Conservation (phyloP, 257 asterid genomes). For the Haberlea rhodopensis region DNA sequence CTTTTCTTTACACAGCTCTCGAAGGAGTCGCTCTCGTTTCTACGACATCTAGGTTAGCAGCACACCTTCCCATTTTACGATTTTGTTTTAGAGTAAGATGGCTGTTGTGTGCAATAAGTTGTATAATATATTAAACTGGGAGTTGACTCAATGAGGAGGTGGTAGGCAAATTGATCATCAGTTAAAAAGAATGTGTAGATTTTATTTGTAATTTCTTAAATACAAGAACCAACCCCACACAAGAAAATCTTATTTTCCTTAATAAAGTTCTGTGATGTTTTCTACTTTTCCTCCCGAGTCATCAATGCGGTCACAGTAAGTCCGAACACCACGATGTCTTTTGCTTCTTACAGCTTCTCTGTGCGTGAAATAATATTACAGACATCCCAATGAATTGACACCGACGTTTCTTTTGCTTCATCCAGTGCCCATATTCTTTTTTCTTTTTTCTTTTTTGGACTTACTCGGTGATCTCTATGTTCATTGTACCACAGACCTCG, state of each 20-base stretch:
- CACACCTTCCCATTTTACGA: constrained; percentile 9
- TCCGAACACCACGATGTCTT: neutral
- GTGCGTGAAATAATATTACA: too few relatives aligned
- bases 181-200: neutral
- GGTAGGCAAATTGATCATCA: neutral
- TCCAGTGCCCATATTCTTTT: too few relatives aligned
- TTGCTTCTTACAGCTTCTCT: neutral
- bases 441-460: too few relatives aligned
- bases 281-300: neutral
- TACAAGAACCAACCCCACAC: neutral
- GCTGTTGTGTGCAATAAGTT: constrained; percentile 1
- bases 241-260: neutral
- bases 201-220: neutral
- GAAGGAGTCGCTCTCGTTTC: constrained; percentile 75
- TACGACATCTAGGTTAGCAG: constrained; percentile 57
- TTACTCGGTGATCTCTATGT: neutral
- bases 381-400: too few relatives aligned
- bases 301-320: neutral
- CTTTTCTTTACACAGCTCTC: constrained; percentile 48
- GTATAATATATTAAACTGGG: neutral
- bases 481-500: neutral
- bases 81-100: constrained; percentile 12
- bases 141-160: neutral
- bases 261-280: neutral
- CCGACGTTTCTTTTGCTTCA: neutral